phyloP scores from a whole-genome alignment of 2,329 filamentous ascomycete genomes.

The Bipolaris victoriae region DNA sequence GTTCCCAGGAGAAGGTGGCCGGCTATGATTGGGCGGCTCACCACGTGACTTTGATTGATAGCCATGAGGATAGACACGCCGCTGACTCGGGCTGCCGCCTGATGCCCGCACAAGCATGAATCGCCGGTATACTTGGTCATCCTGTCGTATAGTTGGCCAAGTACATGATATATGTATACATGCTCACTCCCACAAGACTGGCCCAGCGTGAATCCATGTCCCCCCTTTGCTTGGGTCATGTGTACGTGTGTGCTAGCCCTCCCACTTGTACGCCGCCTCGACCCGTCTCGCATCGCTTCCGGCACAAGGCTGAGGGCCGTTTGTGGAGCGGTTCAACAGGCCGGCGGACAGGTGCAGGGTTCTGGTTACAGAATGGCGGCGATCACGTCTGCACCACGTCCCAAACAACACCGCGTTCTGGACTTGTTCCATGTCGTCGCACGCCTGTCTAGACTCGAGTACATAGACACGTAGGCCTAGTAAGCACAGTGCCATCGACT shows the following conservation, averaged over 20 bases:
- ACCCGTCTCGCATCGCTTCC: slow-evolving; percentile 6
- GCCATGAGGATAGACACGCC: neutral
- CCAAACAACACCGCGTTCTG: slow-evolving; percentile 1
- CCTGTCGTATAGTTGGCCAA: no score
- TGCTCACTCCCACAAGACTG: neutral
- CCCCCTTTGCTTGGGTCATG: neutral
- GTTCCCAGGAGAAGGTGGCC: neutral
- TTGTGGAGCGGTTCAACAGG: slow-evolving; percentile 11
- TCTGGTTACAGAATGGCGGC: slow-evolving; percentile 3
- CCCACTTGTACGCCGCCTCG: neutral
- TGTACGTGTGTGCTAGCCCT: no score
- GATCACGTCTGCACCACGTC: slow-evolving; percentile 9
- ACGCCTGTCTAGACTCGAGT: slow-evolving; percentile 12
- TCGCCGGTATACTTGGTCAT: no score
- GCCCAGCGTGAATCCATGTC: neutral
- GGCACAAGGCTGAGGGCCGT: slow-evolving; percentile 16
- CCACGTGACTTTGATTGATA: neutral
- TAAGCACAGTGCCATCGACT: neutral
- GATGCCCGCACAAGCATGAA: neutral
- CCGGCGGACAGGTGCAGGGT: slow-evolving; percentile 10
- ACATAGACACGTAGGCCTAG: neutral
- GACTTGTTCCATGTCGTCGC: neutral
- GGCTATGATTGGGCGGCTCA: neutral
- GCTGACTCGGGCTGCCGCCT: neutral
- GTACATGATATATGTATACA: no score